Percentiles rank a stretch among this genome's conserved stretches.
phyloP scores from a whole-genome alignment of 768 basidiomycete species.

The Hypholoma fasciculare region DNA sequence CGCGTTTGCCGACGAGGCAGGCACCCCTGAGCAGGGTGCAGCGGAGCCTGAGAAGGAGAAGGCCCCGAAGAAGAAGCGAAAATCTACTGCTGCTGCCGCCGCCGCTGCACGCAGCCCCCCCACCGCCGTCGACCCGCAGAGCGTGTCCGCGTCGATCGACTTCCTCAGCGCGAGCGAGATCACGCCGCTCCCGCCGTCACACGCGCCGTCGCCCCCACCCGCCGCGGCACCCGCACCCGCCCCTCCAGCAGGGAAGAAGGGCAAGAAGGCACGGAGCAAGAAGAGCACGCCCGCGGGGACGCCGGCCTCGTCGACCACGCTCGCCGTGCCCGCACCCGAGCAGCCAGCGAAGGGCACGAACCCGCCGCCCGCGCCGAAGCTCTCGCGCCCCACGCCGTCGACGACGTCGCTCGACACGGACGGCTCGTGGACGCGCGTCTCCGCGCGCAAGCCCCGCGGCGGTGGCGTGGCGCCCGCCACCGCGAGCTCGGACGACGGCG shows the following conservation, averaged over 20 bases:
- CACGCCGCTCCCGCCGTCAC: not conserved
- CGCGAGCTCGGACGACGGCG: slow-evolving; percentile 37
- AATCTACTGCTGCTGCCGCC: not conserved
- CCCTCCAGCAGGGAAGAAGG: slow-evolving; percentile 15
- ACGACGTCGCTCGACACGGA: slow-evolving; percentile 50
- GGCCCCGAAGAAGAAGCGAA: not conserved
- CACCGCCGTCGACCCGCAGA: not conserved
- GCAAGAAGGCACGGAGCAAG: slow-evolving; percentile 36
- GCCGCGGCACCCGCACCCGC: not conserved
- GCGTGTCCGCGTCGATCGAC: slow-evolving; percentile 5
- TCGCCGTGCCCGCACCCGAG: slow-evolving; percentile 12
- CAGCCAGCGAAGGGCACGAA: slow-evolving; percentile 9
- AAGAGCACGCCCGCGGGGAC: slow-evolving; percentile 7
- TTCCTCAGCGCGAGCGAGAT: slow-evolving; percentile 6
- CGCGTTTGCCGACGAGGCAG: not conserved
- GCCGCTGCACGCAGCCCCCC: not conserved
- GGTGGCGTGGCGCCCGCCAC: slow-evolving; percentile 17
- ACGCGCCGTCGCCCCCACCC: slow-evolving; percentile 6
- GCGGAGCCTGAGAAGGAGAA: not conserved
- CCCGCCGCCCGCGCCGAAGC: slow-evolving; percentile 13
- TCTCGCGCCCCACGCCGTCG: slow-evolving; percentile 25
- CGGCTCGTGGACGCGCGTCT: slow-evolving; percentile 72
- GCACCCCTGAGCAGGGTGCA: not conserved
- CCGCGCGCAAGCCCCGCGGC: slow-evolving; percentile 17
- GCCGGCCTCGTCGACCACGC: slow-evolving; percentile 17